Percentiles rank a stretch among this genome's conserved stretches.
phyloP scores from a whole-genome alignment of 2,329 filamentous ascomycete genomes.

The Xylariomycetidae sp. region DNA sequence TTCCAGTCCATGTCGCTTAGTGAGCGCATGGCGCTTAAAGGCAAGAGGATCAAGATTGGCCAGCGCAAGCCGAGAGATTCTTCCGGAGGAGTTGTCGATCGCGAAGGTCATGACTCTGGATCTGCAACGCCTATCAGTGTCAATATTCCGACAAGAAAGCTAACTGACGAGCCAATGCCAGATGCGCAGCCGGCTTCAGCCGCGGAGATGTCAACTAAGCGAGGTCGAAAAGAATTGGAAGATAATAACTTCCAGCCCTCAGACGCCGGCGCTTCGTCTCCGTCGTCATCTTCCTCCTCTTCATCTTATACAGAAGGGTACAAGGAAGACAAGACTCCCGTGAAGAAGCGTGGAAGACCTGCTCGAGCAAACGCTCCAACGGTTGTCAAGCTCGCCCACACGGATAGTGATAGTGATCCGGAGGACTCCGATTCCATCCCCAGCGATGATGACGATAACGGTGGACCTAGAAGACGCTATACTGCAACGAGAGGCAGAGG shows the following conservation, averaged over 20 bases:
- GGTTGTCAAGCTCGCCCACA: conserved; percentile 16
- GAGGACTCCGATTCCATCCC: conserved; percentile 11
- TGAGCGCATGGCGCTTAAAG: conserved; percentile 50
- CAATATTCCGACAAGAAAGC: no score
- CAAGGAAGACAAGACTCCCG: conserved; percentile 9
- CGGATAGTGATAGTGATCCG: conserved; percentile 14
- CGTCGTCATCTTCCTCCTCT: conserved; percentile 15
- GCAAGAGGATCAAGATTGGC: conserved; percentile 50
- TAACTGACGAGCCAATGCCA: conserved; percentile 1
- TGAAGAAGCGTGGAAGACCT: no score
- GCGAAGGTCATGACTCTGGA: conserved; percentile 5
- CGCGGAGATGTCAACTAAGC: conserved; percentile 5
- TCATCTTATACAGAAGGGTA: conserved; percentile 8
- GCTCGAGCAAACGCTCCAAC: no score
- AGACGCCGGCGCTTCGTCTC: conserved; percentile 3
- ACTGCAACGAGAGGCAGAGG: conserved; percentile 39
- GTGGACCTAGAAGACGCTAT: conserved; percentile 8
- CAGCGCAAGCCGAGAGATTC: conserved; percentile 11
- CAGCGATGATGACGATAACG: conserved; percentile 12
- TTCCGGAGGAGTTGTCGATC: conserved; percentile 4
- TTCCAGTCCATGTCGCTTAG: conserved; percentile 49
- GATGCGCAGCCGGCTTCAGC: conserved; percentile 6
- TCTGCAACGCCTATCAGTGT: conserved; percentile 5
- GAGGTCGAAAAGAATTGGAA: conserved; percentile 15
- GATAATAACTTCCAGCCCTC: conserved; percentile 20